Evolutionary conservation across 176 grass and related monocot genomes (phyloP).

Genomic region (Otatea glauca): DNA sequence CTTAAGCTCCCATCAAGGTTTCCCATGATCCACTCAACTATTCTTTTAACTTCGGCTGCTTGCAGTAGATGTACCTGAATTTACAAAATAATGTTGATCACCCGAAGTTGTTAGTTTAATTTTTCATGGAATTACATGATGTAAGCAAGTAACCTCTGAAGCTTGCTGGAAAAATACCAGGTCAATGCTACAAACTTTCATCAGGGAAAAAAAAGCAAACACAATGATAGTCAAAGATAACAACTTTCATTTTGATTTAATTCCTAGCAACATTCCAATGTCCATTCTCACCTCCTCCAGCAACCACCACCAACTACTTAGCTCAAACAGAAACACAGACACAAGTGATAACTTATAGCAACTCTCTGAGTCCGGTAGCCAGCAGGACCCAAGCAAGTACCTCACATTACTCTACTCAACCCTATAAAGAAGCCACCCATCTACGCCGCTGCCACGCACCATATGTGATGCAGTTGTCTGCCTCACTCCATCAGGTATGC

Average conservation of each 20-base stretch:
- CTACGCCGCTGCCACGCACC: not conserved
- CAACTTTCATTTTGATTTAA: not conserved
- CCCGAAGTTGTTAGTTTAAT: not conserved
- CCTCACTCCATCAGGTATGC: not conserved
- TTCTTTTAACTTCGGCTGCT: conserved; percentile 95
- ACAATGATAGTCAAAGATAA: not conserved
- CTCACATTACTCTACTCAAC: not conserved
- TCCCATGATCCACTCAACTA: conserved; percentile 90
- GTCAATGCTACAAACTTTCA: not conserved
- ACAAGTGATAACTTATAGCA: not conserved
- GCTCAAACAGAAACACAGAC: not conserved
- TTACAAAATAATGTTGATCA: conserved; percentile 49
- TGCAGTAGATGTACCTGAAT: conserved; percentile 87
- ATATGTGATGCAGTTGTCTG: not conserved
- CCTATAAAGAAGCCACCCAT: not conserved
- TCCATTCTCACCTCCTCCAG: not conserved
- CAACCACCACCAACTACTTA: not conserved
- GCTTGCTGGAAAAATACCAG: not conserved
- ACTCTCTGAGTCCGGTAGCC: not conserved
- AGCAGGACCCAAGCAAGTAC: not conserved
- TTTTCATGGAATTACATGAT: conserved; percentile 2
- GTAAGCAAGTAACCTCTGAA: not conserved
- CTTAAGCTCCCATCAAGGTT: conserved; percentile 73
- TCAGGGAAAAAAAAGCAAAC: not conserved
- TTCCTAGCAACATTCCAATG: not conserved